Evolutionary conservation across 192 early-diverging fungal genomes (phyloP).

Genomic region (Coemansia asiatica): DNA sequence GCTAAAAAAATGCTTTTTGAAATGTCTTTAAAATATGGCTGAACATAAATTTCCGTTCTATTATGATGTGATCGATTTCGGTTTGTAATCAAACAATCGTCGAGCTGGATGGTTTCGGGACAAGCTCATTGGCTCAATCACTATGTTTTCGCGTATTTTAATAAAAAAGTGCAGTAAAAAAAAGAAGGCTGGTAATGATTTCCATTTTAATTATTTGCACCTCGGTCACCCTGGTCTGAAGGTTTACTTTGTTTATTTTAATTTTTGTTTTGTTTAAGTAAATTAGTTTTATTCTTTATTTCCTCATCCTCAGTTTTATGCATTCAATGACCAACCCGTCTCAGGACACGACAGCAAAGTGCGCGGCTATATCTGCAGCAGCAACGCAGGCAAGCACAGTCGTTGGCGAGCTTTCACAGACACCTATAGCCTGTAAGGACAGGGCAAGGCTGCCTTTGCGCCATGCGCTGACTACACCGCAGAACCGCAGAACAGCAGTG

Average conservation of each 20-base stretch:
- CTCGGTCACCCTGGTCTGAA: too few species aligned
- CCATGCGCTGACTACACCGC: conserved; percentile 1
- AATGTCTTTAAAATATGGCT: too few species aligned
- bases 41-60: too few species aligned
- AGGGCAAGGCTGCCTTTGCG: neutral
- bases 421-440: neutral
- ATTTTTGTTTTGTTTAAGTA: neutral
- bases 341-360: neutral
- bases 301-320: neutral
- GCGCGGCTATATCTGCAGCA: neutral
- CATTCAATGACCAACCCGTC: conserved; percentile 1
- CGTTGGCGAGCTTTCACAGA: neutral
- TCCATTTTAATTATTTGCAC: too few species aligned
- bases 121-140: too few species aligned
- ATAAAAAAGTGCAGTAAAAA: too few species aligned
- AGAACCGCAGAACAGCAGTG: neutral
- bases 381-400: neutral
- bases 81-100: too few species aligned
- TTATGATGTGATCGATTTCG: too few species aligned
- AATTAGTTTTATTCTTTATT: neutral
- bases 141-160: too few species aligned
- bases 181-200: too few species aligned
- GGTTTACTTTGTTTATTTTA: neutral
- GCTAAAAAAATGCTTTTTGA: too few species aligned
- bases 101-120: too few species aligned